These are phyloP conservation scores for Thielaviopsis musarum DNA, from an alignment of 2,329 filamentous ascomycete genomes.

Conservation along the genomic window DNA sequence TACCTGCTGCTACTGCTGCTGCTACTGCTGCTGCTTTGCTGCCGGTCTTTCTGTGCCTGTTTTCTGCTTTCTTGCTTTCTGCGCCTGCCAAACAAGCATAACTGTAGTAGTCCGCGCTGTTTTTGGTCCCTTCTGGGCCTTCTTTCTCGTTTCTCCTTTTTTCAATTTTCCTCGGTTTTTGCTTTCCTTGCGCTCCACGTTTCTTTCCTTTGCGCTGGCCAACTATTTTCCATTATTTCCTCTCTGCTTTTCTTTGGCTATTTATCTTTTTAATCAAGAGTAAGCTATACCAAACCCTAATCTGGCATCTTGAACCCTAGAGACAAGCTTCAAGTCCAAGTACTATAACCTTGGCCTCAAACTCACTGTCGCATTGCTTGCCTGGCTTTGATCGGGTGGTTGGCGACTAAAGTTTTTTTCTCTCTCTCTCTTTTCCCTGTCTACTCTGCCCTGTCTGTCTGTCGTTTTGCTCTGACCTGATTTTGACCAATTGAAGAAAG, in stretches of 20 bases:
- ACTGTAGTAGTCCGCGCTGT: not conserved
- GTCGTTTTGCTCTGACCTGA: not conserved
- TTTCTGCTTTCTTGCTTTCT: not conserved
- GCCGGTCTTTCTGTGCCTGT: too few relatives aligned
- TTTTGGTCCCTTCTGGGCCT: conserved; percentile 3
- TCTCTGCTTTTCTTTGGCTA: not conserved
- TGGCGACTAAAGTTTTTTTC: not conserved
- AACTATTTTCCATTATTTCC: not conserved
- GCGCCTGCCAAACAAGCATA: not conserved
- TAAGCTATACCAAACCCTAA: too few relatives aligned
- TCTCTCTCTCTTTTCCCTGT: not conserved
- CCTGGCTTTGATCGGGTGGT: not conserved
- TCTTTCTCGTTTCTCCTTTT: not conserved
- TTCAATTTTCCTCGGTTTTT: not conserved
- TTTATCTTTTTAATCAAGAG: too few relatives aligned
- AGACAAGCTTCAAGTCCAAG: not conserved
- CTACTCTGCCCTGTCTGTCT: not conserved
- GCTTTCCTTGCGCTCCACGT: not conserved
- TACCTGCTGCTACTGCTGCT: not conserved
- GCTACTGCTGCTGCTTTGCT: too few relatives aligned
- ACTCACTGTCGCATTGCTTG: not conserved
- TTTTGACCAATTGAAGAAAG: not conserved
- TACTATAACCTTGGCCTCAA: not conserved
- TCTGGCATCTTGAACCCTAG: too few relatives aligned
- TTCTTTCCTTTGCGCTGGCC: not conserved